These are phyloP conservation scores for Geotrichum macrosporum DNA, from an alignment of 1,139 yeast genomes.

Conservation along the genomic window DNA sequence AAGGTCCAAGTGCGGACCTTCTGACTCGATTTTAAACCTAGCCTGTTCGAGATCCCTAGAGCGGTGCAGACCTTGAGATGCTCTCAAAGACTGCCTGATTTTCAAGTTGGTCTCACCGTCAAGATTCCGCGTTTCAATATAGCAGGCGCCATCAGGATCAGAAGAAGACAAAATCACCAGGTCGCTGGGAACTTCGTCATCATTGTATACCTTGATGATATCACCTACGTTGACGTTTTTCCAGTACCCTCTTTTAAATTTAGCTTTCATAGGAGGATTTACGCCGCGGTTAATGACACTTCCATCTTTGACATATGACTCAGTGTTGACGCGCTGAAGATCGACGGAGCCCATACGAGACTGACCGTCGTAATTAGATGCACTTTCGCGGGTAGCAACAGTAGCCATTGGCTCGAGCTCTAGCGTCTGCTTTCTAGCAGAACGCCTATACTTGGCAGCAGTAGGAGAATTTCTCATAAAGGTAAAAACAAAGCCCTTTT, in stretches of 20 bases:
- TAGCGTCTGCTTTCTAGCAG: constrained; percentile 14
- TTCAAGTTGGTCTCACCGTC: constrained; percentile 97
- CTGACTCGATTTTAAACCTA: constrained; percentile 80
- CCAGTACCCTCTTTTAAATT: constrained; percentile 72
- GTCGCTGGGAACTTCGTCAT: constrained; percentile 95
- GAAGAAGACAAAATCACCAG: constrained; percentile 73
- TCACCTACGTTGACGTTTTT: constrained; percentile 88
- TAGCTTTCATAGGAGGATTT: constrained; percentile 36
- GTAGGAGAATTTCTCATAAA: constrained; percentile 19
- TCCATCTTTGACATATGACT: constrained; percentile 24
- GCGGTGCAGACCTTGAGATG: constrained; percentile 60
- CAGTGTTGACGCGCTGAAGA: constrained; percentile 14
- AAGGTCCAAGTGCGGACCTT: constrained; percentile 80
- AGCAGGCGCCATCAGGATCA: constrained; percentile 86
- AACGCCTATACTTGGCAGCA: constrained; percentile 16
- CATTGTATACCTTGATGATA: constrained; percentile 71
- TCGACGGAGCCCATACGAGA: constrained; percentile 21
- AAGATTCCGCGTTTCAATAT: constrained; percentile 85
- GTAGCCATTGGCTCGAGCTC: constrained; percentile 26
- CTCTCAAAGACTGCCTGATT: constrained; percentile 63
- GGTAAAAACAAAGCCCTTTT: constrained; percentile 10
- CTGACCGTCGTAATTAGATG: constrained; percentile 15
- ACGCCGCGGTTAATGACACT: constrained; percentile 37
- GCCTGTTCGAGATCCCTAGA: constrained; percentile 67
- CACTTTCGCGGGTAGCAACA: constrained; percentile 17